phyloP scores from a whole-genome alignment of 2,329 filamentous ascomycete species.

The Cordyceps javanica region DNA sequence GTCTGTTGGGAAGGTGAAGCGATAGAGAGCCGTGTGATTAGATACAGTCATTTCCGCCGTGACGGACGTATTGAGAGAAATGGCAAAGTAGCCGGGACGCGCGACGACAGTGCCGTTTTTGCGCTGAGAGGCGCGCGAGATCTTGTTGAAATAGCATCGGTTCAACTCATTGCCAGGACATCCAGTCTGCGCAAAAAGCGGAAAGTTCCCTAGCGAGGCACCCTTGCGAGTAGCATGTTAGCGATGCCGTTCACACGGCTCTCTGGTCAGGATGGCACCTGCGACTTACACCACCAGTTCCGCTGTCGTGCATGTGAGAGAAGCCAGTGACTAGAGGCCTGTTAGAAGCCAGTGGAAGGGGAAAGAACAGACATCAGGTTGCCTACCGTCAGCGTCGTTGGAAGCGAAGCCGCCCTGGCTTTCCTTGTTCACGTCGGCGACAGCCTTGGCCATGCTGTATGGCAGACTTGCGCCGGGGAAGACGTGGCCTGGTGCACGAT shows the following conservation, averaged over 20 bases:
- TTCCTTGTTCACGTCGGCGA: constrained; percentile 22
- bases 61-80: constrained; percentile 50
- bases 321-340: constrained; percentile 23
- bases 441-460: constrained; percentile 25
- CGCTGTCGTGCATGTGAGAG: constrained; percentile 26
- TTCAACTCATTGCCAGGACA: constrained; percentile 39
- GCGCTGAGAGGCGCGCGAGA: constrained; percentile 39
- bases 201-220: constrained; percentile 46
- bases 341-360: neutral
- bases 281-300: constrained; percentile 26
- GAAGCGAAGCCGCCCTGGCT: constrained; percentile 22
- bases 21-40: constrained; percentile 54
- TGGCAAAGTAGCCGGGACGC: constrained; percentile 55
- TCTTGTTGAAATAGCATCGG: constrained; percentile 46
- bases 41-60: constrained; percentile 57
- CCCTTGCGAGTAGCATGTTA: constrained; percentile 16
- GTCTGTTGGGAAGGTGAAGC: constrained; percentile 48
- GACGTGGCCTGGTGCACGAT: constrained; percentile 19
- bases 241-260: neutral
- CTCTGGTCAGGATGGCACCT: neutral
- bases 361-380: neutral
- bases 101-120: constrained; percentile 47
- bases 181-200: constrained; percentile 42
- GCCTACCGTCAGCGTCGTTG: constrained; percentile 20
- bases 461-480: constrained; percentile 24